phyloP scores from a whole-genome alignment of 2,329 filamentous ascomycete species.

The Shiraia bambusicola region DNA sequence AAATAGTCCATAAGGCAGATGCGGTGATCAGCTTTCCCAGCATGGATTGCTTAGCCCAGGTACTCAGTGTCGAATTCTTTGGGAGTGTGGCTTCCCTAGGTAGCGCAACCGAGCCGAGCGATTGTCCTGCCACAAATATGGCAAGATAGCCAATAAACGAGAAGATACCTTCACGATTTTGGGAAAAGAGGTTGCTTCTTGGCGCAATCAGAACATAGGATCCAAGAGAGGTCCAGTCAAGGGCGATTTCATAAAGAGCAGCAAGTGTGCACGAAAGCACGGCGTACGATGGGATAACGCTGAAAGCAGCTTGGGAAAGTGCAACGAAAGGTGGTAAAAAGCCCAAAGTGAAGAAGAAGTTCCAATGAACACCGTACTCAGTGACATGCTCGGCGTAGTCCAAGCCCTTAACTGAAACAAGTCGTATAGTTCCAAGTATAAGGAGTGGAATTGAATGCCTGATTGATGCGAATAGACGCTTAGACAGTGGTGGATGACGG shows the following conservation, averaged over 20 bases:
- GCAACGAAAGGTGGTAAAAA: slow-evolving; percentile 88
- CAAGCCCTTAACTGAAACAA: slow-evolving; percentile 87
- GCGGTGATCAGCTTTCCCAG: slow-evolving; percentile 65
- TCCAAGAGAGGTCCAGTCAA: slow-evolving; percentile 75
- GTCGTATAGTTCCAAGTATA: slow-evolving; percentile 73
- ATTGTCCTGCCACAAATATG: slow-evolving; percentile 89
- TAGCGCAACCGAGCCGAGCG: slow-evolving; percentile 76
- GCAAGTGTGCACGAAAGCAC: slow-evolving; percentile 70
- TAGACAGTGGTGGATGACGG: slow-evolving; percentile 51
- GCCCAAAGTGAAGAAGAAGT: slow-evolving; percentile 96
- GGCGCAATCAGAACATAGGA: slow-evolving; percentile 80
- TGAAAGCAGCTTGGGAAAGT: slow-evolving; percentile 71
- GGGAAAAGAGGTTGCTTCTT: slow-evolving; percentile 74
- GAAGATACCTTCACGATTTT: slow-evolving; percentile 94
- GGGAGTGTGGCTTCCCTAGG: slow-evolving; percentile 55
- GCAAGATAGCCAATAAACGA: slow-evolving; percentile 92
- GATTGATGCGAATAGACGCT: slow-evolving; percentile 65
- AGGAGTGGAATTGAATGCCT: slow-evolving; percentile 83
- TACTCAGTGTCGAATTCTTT: slow-evolving; percentile 46
- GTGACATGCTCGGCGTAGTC: slow-evolving; percentile 97
- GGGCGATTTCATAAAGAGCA: slow-evolving; percentile 69
- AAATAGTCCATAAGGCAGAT: slow-evolving; percentile 65
- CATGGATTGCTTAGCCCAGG: slow-evolving; percentile 57
- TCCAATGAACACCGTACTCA: slow-evolving; percentile 98
- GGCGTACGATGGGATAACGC: slow-evolving; percentile 73